Evolutionary conservation across 2,329 filamentous ascomycete species (phyloP), one percentile per base, ranked within the genome.

Genomic region (Massarina eburnea): DNA sequence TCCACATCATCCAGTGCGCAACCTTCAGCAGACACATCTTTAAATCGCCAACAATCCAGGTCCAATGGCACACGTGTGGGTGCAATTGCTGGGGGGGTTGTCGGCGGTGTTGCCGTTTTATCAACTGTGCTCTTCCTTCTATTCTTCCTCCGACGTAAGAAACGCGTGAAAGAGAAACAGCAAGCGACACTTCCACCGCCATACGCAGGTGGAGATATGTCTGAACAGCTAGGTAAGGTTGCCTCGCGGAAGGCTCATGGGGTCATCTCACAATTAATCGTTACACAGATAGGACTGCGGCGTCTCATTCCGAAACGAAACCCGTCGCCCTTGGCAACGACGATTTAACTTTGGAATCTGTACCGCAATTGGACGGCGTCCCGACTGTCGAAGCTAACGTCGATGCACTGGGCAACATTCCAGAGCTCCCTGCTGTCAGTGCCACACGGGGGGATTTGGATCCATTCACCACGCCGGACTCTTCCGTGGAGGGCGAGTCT

Each of bases 181-280:
- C 49, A 52, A 30, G 55, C 60, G 29, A 48, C 48, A 10, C 59
- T 61, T 37, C 58, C 58, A 6, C 61, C 62, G 1, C 54, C 56
- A 10, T 52, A 57, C 12, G 44, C 53, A 17, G 50, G 49, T 9
- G 52, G 41, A n/a, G 59, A 66, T 34, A 62, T 67, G 59, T 62
- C 54, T 24, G 49, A 52, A 22, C 54, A 59, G 8, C 47, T 61
- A n/a, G 42, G 60, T 56, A 43, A 39, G 58, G 49, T 15, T 14
- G 18, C 34, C 45, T 29, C 32, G 19, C 33, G 29, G 22, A 27
- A 41, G 20, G 8, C 21, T 27, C 19, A 19, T 27, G 19, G 22
- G 38, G 18, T 10, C 15, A 32, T 3, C 12, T 41, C 14, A 43
- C 40, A 43, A 48, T 37, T 56, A 19, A 58, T 27, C 9, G 38